Evolutionary conservation across 345 rosid genomes (phyloP).

Genomic region (Populus alba): DNA sequence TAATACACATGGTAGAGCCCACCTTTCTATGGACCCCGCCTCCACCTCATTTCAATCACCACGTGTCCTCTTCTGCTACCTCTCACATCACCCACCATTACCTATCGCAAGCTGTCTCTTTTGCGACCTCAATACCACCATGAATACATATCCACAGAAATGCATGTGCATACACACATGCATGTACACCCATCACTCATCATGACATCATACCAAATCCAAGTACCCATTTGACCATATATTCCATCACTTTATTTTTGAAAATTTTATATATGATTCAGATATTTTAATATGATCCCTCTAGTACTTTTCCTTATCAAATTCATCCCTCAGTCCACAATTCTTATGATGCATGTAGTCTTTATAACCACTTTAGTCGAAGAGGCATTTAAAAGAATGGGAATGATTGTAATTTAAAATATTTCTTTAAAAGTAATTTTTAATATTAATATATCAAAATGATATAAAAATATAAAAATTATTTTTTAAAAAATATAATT

Average conservation of each 20-base stretch:
- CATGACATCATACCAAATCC: background rate
- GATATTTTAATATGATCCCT: background rate
- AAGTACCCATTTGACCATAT: background rate
- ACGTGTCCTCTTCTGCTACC: constrained; percentile 34
- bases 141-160: background rate
- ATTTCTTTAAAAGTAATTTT: too few relatives aligned
- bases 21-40: background rate
- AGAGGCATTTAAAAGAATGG: too few relatives aligned
- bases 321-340: background rate
- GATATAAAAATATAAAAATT: too few relatives aligned
- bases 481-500: too few relatives aligned
- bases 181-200: background rate
- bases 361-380: too few relatives aligned
- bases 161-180: background rate
- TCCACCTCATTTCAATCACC: background rate
- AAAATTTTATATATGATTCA: background rate
- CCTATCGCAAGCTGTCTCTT: constrained; percentile 18
- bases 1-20: constrained; percentile 33
- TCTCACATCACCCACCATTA: constrained; percentile 13
- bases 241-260: background rate
- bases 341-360: background rate
- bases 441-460: too few relatives aligned
- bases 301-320: background rate
- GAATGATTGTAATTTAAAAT: too few relatives aligned
- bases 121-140: background rate